phyloP scores from a whole-genome alignment of 345 rosid genomes.

The Eucalyptus regnans region DNA sequence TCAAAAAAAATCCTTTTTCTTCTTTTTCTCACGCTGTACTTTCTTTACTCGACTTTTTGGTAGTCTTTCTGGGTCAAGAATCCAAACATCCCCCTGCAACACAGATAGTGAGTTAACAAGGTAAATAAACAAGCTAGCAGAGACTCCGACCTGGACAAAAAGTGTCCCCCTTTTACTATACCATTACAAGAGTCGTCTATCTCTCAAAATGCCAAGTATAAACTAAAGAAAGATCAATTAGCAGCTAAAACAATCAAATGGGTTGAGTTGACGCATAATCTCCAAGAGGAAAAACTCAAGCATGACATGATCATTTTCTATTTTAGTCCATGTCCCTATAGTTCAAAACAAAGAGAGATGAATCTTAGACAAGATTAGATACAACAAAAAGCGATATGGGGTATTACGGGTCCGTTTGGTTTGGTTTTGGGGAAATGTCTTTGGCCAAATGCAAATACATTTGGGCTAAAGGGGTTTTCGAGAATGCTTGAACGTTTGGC shows the following conservation, averaged over 20 bases:
- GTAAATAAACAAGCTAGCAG: background rate
- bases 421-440: too few species aligned
- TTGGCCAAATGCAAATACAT: too few species aligned
- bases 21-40: conserved; percentile 44
- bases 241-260: background rate
- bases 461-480: too few species aligned
- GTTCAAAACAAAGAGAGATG: background rate
- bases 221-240: background rate
- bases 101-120: background rate
- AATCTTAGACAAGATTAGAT: background rate
- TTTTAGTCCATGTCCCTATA: background rate
- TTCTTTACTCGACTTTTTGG: conserved; percentile 33
- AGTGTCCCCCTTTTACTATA: background rate
- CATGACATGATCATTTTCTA: background rate
- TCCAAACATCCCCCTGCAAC: conserved; percentile 75
- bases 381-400: background rate
- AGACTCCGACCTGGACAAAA: background rate
- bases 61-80: conserved; percentile 57
- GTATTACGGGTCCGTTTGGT: background rate
- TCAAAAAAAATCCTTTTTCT: conserved; percentile 39
- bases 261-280: background rate
- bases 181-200: background rate
- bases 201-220: background rate
- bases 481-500: too few species aligned
- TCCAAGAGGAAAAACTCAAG: background rate